Base-by-base conservation (phyloP, 2,329 filamentous ascomycete genomes). In the Neofusicoccum umdonicola region DNA sequence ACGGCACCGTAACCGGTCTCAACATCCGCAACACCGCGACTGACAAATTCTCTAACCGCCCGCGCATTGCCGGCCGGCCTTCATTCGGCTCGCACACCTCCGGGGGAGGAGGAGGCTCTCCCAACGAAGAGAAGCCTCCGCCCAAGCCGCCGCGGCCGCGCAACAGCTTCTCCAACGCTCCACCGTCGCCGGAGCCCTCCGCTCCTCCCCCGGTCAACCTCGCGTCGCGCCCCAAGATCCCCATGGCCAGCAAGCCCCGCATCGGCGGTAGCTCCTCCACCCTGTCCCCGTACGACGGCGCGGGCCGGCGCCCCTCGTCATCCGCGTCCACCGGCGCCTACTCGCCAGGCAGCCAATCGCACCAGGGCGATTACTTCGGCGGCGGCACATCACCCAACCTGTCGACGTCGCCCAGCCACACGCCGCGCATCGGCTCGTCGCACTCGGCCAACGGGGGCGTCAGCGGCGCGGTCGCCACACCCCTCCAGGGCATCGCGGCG, bases 1-100 rank as follows among this genome's bases (percentile, higher is more conserved):
- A 76, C 19, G 77, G 77, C 15, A 80, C 80, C 1, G 17, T 82
- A 47, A 83, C 82, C 31, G 80, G 82, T 4, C 72, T 83, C 47
- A 81, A 81, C 4, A 74, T 82, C 31, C 73, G 81, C 52, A 83
- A 83, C 71, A 15, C 71, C 72, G 17, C 69, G 70, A 12, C 58
- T 71, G 13, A 74, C 62, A 64, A 71, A 51, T 68, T 78, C 22
- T 66, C 71, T 0, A 76, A 66, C 65, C 62, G 62, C 42, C 50
- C 62, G 35, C 62, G 62, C 34, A 56, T 64, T 41, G 44, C 19
- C 15, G 44, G 62, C 31, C 51, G 42, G 1, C 76, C 76, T 3
- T 77, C 75, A 0, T 70, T 73, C 47, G 35, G 44, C 61, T 63
- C 61, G 39, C 50, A 45, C 50, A 42, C 41, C 17, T 57, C 62